Conservation (phyloP, 257 asterid species). For the Solanum sitiens region DNA sequence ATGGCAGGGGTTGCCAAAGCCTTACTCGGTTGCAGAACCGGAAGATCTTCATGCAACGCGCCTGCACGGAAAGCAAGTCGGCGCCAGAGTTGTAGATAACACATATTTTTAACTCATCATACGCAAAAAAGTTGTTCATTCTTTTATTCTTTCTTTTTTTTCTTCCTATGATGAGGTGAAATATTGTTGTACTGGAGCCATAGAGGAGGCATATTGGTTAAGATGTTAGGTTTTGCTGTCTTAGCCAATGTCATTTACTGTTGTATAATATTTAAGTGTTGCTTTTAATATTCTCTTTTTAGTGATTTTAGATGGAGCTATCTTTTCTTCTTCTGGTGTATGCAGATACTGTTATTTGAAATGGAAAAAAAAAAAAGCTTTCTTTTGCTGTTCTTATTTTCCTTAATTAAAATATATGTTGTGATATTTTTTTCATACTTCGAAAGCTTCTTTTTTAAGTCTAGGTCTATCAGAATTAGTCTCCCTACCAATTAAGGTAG, state of each 20-base stretch:
- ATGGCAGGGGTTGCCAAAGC: neutral
- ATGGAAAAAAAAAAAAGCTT: neutral
- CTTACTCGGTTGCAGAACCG: neutral
- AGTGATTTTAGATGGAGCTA: neutral
- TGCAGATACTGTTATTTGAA: neutral
- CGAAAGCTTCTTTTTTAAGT: neutral
- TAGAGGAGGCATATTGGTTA: constrained; percentile 5
- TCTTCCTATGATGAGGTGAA: neutral
- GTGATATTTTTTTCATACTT: neutral
- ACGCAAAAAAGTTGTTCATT: constrained; percentile 13
- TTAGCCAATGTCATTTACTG: neutral
- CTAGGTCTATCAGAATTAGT: neutral
- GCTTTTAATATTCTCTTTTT: neutral
- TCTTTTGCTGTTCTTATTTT: neutral
- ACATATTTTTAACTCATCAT: constrained; percentile 5
- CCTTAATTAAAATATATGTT: neutral
- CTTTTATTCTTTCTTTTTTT: constrained; percentile 2
- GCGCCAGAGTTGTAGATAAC: constrained; percentile 1
- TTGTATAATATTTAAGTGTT: neutral
- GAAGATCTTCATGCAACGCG: neutral
- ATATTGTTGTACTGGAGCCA: neutral
- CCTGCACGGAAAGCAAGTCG: neutral
- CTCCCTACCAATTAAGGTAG: neutral
- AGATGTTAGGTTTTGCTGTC: neutral
- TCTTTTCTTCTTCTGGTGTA: neutral